Percentiles rank a stretch among this genome's conserved stretches.
phyloP scores from a whole-genome alignment of 2,329 filamentous ascomycete genomes.

The Blumeria graminis region DNA sequence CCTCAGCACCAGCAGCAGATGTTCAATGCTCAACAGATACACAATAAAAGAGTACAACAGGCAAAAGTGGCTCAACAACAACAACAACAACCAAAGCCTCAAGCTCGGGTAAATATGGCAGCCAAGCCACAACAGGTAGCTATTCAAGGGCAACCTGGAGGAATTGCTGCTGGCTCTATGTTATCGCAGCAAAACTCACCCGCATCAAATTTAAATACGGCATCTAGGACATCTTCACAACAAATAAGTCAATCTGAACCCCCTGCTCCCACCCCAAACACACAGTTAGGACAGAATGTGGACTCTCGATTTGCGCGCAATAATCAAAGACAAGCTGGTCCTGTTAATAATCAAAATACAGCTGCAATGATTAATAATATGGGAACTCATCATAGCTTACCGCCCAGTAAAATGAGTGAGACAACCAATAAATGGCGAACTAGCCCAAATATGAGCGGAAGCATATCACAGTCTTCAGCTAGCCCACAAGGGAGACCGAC shows the following conservation, averaged over 20 bases:
- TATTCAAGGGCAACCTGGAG: slow-evolving; percentile 27
- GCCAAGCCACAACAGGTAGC: slow-evolving; percentile 20
- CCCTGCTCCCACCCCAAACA: slow-evolving; percentile 20
- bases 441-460: too few relatives aligned
- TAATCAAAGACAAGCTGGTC: slow-evolving; percentile 20
- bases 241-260: slow-evolving; percentile 13
- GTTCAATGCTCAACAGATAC: slow-evolving; percentile 12
- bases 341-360: slow-evolving; percentile 13
- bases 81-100: slow-evolving; percentile 10
- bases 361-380: slow-evolving; percentile 20
- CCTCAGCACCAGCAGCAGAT: slow-evolving; percentile 12
- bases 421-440: slow-evolving; percentile 23
- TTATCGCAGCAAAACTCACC: slow-evolving; percentile 28
- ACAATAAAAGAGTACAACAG: slow-evolving; percentile 11
- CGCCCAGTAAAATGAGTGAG: slow-evolving; percentile 27
- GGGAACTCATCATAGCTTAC: slow-evolving; percentile 15
- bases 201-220: slow-evolving; percentile 31
- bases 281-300: slow-evolving; percentile 25
- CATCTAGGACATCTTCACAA: slow-evolving; percentile 18
- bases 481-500: slow-evolving; percentile 12
- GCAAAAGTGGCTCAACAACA: slow-evolving; percentile 4
- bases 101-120: slow-evolving; percentile 12
- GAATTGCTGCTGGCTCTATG: slow-evolving; percentile 24
- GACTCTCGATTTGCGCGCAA: slow-evolving; percentile 30
- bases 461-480: slow-evolving; percentile 8